Conservation (phyloP, 164 flowering plant genomes). For the Liriodendron chinense region DNA sequence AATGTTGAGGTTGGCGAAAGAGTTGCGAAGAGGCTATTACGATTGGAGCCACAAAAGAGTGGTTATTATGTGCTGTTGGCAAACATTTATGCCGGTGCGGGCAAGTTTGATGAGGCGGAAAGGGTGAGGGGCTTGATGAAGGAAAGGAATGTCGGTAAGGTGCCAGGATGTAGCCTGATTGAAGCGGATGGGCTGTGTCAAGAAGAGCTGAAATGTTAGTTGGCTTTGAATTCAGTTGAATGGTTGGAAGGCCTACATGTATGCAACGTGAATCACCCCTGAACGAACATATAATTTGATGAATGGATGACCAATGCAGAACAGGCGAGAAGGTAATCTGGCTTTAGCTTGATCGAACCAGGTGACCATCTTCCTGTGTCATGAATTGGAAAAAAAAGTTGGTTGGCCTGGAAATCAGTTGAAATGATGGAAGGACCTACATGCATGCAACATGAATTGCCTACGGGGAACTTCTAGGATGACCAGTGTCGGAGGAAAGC, state of each 20-base stretch:
- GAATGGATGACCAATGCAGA: too few relatives aligned
- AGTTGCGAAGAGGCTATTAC: constrained; percentile 14
- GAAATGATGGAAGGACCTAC: background rate
- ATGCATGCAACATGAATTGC: too few relatives aligned
- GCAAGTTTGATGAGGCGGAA: constrained; percentile 23
- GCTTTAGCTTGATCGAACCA: too few relatives aligned
- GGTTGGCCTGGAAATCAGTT: background rate
- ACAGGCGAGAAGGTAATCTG: too few relatives aligned
- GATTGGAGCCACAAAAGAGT: constrained; percentile 16
- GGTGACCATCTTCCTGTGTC: background rate
- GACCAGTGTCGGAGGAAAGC: too few relatives aligned
- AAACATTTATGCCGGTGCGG: constrained; percentile 20
- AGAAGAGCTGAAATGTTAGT: background rate
- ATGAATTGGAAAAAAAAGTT: background rate
- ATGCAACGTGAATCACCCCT: too few relatives aligned
- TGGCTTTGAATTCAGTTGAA: background rate
- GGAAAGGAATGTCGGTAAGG: constrained; percentile 17
- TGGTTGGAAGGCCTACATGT: too few relatives aligned
- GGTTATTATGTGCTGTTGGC: constrained; percentile 27
- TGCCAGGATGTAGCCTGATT: constrained; percentile 20
- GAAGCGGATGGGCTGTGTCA: constrained; percentile 9
- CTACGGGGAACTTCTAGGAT: too few relatives aligned
- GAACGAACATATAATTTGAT: too few relatives aligned
- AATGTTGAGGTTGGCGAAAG: constrained; percentile 22
- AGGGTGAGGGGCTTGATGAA: constrained; percentile 18